A percentile compares a stretch with the other conserved stretches of the same genome.
These are phyloP conservation scores for Backusella psychrophila DNA, from an alignment of 192 early-diverging fungal species.

Conservation along the genomic window DNA sequence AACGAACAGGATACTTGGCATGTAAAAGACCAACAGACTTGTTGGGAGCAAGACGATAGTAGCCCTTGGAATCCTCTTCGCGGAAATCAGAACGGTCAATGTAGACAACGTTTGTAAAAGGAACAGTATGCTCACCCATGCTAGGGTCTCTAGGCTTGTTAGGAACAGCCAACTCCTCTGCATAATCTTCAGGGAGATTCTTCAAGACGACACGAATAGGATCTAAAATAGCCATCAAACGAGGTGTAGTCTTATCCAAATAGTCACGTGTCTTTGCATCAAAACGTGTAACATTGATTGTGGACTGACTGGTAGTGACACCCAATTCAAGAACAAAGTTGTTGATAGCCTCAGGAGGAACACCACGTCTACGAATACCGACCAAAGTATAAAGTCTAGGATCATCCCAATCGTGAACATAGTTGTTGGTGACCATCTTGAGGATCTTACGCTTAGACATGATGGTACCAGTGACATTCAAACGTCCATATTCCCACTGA, in stretches of 20 bases:
- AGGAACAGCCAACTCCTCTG: slow-evolving; percentile 77
- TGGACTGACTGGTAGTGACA: slow-evolving; percentile 77
- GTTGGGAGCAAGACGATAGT: slow-evolving; percentile 89
- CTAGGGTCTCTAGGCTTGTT: slow-evolving; percentile 88
- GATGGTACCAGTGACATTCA: slow-evolving; percentile 92
- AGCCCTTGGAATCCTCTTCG: slow-evolving; percentile 88
- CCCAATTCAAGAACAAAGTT: slow-evolving; percentile 95
- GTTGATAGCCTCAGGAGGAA: slow-evolving; percentile 97
- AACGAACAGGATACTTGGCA: slow-evolving; percentile 86
- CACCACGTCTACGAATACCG: slow-evolving; percentile 93
- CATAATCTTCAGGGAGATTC: slow-evolving; percentile 83
- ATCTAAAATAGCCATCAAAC: slow-evolving; percentile 87
- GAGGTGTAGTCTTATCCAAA: slow-evolving; percentile 88
- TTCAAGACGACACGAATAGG: slow-evolving; percentile 88
- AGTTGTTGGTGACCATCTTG: slow-evolving; percentile 77
- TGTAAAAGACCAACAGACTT: slow-evolving; percentile 94
- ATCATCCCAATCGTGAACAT: slow-evolving; percentile 91
- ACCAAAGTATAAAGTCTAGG: slow-evolving; percentile 96
- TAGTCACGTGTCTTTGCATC: slow-evolving; percentile 96
- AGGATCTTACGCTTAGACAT: slow-evolving; percentile 98
- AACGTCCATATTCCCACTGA: slow-evolving; percentile 98
- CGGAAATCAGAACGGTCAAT: slow-evolving; percentile 98
- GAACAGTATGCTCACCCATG: slow-evolving; percentile 85
- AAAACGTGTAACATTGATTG: slow-evolving; percentile 83
- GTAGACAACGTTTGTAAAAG: slow-evolving; percentile 91